phyloP scores from a whole-genome alignment of 495 filamentous ascomycete genomes.

The Echria macrotheca region DNA sequence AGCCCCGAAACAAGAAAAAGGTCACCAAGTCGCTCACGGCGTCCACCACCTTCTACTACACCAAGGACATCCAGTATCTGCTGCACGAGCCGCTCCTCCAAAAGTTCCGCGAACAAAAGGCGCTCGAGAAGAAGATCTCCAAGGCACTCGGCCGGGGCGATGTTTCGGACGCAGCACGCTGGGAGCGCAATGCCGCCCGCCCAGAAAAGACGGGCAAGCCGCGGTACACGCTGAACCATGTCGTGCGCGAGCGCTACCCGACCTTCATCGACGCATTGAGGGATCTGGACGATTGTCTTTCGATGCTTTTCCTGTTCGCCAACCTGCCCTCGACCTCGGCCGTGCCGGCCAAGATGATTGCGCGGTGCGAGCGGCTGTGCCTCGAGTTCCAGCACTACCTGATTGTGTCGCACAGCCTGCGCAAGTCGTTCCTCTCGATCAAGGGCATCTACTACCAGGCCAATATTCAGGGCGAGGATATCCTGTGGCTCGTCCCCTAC shows the following conservation, averaged over 20 bases:
- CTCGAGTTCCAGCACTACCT: slow-evolving; percentile 97
- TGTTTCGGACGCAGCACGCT: slow-evolving; percentile 69
- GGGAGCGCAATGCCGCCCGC: slow-evolving; percentile 56
- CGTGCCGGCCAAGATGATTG: slow-evolving; percentile 88
- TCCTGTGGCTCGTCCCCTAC: slow-evolving; percentile 96
- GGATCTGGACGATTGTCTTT: slow-evolving; percentile 94
- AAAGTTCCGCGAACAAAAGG: slow-evolving; percentile 96
- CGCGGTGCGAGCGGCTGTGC: slow-evolving; percentile 82
- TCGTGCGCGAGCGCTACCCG: slow-evolving; percentile 96
- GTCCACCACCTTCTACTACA: slow-evolving; percentile 97
- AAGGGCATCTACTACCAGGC: slow-evolving; percentile 99
- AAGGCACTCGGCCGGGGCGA: slow-evolving; percentile 87
- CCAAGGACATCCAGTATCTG: slow-evolving; percentile 96
- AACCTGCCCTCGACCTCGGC: slow-evolving; percentile 85
- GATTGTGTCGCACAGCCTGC: slow-evolving; percentile 80
- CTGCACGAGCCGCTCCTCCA: slow-evolving; percentile 92
- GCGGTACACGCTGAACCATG: slow-evolving; percentile 84
- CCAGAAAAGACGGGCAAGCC: slow-evolving; percentile 82
- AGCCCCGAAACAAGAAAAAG: slow-evolving; percentile 95
- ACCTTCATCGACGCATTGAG: slow-evolving; percentile 92
- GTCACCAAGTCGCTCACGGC: slow-evolving; percentile 83
- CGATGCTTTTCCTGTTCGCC: slow-evolving; percentile 94
- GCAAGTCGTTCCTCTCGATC: slow-evolving; percentile 95
- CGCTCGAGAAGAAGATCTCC: slow-evolving; percentile 92
- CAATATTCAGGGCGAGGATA: slow-evolving; percentile 95